phyloP scores from a whole-genome alignment of 257 asterid species.

The Phtheirospermum japonicum region DNA sequence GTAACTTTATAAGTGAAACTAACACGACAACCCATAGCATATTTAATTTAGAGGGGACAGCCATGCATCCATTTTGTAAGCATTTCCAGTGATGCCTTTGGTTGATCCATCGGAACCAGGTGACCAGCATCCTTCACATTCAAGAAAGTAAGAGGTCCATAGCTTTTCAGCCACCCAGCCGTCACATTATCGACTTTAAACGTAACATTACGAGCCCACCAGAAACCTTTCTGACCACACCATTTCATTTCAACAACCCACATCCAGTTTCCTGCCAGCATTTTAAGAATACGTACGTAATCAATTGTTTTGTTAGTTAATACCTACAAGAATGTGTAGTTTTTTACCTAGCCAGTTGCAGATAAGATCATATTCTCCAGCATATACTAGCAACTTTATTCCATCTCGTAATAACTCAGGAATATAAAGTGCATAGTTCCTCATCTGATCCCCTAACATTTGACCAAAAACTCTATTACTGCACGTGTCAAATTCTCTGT shows the following conservation, averaged over 20 bases:
- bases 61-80: not conserved
- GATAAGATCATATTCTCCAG: not conserved
- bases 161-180: not conserved
- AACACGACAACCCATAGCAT: no score
- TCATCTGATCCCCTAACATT: not conserved
- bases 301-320: no score
- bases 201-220: not conserved
- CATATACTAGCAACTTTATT: not conserved
- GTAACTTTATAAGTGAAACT: no score
- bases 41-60: not conserved
- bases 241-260: not conserved
- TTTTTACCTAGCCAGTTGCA: conserved; percentile 2
- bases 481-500: not conserved
- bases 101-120: not conserved
- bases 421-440: not conserved
- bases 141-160: not conserved
- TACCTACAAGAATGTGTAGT: no score
- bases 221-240: not conserved
- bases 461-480: not conserved
- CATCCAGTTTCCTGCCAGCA: not conserved
- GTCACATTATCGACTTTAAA: not conserved
- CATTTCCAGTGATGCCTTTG: not conserved
- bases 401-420: not conserved
- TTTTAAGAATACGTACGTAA: no score
- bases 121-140: not conserved